Base-by-base conservation (phyloP, 2,329 filamentous ascomycete genomes). In the Mycosphaerelloides madeirae region DNA sequence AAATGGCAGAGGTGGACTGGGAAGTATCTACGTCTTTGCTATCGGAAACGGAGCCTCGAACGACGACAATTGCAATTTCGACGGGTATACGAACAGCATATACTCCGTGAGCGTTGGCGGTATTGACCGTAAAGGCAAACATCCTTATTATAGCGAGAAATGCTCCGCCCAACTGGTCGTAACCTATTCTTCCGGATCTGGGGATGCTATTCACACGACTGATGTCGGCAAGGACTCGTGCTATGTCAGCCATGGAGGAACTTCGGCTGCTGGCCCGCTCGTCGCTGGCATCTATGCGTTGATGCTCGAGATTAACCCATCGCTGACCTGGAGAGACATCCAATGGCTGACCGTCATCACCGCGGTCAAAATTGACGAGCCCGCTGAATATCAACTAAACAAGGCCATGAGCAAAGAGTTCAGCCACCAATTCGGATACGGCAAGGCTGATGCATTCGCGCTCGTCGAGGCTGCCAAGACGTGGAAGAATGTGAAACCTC, bases 51-150 rank as follows among this genome's bases (percentile, higher is more conserved):
- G 93, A 46, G 94, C 91, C 8, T 74, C 76, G 3, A 80, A 74
- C 53, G 90, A 87, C 36, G 93, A 98, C 66, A 97, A 98, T 68
- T 98, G 93, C 77, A 98, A 98, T 66, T 98, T 98, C 65, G 93
- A 98, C 63, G 93, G 93, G 31, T 98, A 98, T 69, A 98, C 93
- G 48, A 98, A 98, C 73, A 96, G 90, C 64, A 98, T 98, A 58
- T 98, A 97, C 75, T 96, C 89, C 65, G 93, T 98, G 58, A 95
- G 90, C 0, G 89, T 98, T 14, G 93, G 93, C 29, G 91, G 91
- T 28, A 84, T 98, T 50, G 90, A 96, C 64, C 78, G 87, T 47
- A 81, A 85, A 55, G 90, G 91, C 31, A 68, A 79, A n/a, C 91
- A 97, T 62, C 90, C 93, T 0, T 93, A 91, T 65, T 98, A 98